phyloP scores from a whole-genome alignment of 495 filamentous ascomycete genomes.

The Aspergillus bridgeri region DNA sequence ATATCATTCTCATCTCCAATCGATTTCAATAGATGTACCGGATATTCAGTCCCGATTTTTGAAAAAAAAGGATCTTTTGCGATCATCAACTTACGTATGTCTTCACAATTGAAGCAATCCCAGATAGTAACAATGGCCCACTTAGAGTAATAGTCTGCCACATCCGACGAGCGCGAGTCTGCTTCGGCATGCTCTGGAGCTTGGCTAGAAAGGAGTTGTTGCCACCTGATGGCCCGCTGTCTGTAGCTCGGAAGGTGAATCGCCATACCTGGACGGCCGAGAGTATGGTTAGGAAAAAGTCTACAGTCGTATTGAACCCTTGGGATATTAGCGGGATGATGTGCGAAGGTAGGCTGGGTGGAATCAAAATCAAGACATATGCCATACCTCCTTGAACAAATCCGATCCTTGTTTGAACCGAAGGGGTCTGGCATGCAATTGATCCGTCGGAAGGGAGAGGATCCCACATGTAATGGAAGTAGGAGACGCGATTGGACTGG shows the following conservation, averaged over 20 bases:
- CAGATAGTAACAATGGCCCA: constrained; percentile 31
- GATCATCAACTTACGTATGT: constrained; percentile 27
- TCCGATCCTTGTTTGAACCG: background rate
- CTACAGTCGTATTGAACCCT: background rate
- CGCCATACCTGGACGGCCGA: constrained; percentile 1
- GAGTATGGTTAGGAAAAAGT: background rate
- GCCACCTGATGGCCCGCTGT: constrained; percentile 23
- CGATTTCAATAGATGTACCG: background rate
- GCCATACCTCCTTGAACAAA: background rate
- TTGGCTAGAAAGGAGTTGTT: constrained; percentile 26
- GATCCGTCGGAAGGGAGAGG: background rate
- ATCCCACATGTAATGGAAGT: background rate
- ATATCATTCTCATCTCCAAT: background rate
- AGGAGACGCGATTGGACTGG: background rate
- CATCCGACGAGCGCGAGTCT: constrained; percentile 29
- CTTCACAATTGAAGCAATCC: constrained; percentile 35
- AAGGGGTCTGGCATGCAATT: background rate
- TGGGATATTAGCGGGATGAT: background rate
- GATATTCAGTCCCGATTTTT: too few relatives aligned
- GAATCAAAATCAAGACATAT: background rate
- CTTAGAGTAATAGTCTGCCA: constrained; percentile 32
- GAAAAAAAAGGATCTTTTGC: too few relatives aligned
- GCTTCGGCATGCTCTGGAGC: constrained; percentile 29
- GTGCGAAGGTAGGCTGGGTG: background rate
- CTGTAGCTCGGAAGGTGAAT: constrained; percentile 20